Evolutionary conservation across 2,329 filamentous ascomycete species (phyloP).

Genomic region (Sarocladiaceae sp.): DNA sequence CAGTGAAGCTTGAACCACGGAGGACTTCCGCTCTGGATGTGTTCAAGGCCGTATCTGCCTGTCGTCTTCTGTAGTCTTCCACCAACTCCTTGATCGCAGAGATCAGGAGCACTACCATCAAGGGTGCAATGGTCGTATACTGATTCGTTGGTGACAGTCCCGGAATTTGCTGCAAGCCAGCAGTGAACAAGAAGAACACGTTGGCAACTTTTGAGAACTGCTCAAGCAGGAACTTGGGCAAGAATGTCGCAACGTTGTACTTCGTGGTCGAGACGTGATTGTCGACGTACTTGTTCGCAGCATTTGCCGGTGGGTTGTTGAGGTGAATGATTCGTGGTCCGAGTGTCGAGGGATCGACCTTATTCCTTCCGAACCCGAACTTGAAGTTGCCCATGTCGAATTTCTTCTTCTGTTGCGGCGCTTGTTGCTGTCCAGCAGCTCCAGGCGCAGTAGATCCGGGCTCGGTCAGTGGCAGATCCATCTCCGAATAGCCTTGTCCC

Average conservation of each 20-base stretch:
- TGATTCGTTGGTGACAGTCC: constrained; percentile 90
- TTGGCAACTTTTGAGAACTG: constrained; percentile 99
- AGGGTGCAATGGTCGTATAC: constrained; percentile 95
- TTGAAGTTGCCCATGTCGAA: constrained; percentile 77
- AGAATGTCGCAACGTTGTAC: constrained; percentile 89
- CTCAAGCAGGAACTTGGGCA: constrained; percentile 96
- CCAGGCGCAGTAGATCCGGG: constrained; percentile 39
- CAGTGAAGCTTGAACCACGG: constrained; percentile 76
- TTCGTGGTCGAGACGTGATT: constrained; percentile 98
- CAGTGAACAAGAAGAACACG: constrained; percentile 98
- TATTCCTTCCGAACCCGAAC: constrained; percentile 82
- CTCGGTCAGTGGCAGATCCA: constrained; percentile 94
- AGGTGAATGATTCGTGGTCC: constrained; percentile 91
- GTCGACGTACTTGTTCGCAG: constrained; percentile 84
- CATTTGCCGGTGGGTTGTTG: constrained; percentile 93
- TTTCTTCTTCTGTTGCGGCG: constrained; percentile 45
- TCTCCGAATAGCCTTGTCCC: constrained; percentile 87
- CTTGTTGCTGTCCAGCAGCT: constrained; percentile 40
- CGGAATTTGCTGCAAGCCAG: constrained; percentile 90
- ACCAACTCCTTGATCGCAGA: constrained; percentile 92
- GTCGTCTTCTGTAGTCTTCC: constrained; percentile 87
- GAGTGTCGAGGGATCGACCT: constrained; percentile 83
- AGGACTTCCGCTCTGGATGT: constrained; percentile 80
- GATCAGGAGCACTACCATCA: constrained; percentile 85
- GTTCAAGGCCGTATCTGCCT: constrained; percentile 83